phyloP scores from a whole-genome alignment of 345 rosid genomes.

The Eucalyptus erythrocorys region DNA sequence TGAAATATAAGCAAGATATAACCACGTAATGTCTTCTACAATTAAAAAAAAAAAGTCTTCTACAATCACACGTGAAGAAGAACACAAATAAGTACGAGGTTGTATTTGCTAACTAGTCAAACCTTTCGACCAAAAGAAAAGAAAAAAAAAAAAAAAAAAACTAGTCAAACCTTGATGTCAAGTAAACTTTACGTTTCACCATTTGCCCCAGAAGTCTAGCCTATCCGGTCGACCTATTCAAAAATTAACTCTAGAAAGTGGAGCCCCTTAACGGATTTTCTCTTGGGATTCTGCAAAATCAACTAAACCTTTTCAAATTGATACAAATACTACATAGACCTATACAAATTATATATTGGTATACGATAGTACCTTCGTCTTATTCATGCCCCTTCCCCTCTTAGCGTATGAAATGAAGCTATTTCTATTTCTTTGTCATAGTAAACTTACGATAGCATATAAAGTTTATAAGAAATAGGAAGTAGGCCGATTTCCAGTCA shows the following conservation, averaged over 20 bases:
- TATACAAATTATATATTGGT: background rate
- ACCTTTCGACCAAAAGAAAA: background rate
- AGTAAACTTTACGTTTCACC: background rate
- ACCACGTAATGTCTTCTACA: background rate
- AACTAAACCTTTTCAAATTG: background rate
- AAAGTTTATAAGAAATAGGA: background rate
- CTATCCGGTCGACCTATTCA: background rate
- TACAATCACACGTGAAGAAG: background rate
- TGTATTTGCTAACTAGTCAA: background rate
- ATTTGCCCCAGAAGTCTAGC: background rate
- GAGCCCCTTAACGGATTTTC: background rate
- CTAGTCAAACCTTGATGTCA: background rate
- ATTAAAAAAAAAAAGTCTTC: background rate
- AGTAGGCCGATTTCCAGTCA: background rate
- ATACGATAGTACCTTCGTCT: background rate
- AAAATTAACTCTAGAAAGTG: background rate
- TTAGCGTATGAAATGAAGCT: background rate
- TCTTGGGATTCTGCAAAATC: background rate
- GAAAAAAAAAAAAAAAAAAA: too few species aligned
- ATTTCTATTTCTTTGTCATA: background rate
- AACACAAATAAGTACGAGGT: background rate
- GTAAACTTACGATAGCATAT: background rate
- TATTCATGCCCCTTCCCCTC: background rate
- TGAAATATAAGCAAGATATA: background rate
- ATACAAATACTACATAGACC: background rate